Percentiles rank a stretch among this genome's conserved stretches.
phyloP scores from a whole-genome alignment of 768 basidiomycete genomes.

The Auricularia sp. region DNA sequence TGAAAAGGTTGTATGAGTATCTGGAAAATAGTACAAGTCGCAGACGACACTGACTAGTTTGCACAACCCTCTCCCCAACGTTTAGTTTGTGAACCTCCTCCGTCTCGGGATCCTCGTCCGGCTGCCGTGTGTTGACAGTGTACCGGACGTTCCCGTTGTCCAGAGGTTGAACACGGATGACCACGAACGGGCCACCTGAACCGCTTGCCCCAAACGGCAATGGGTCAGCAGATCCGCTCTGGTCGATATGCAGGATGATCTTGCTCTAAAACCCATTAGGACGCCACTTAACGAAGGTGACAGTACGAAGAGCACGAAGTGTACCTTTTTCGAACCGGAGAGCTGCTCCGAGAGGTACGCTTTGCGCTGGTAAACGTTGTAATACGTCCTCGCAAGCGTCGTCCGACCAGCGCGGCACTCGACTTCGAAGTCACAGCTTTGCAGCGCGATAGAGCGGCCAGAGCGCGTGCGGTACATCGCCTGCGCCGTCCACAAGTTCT shows the following conservation, averaged over 20 bases:
- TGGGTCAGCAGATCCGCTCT: constrained; percentile 61
- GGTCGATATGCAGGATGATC: constrained; percentile 80
- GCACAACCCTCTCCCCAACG: constrained; percentile 64
- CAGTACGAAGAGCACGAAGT: constrained; percentile 2
- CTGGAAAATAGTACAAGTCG: no score
- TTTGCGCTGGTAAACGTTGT: constrained; percentile 77
- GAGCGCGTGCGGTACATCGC: constrained; percentile 64
- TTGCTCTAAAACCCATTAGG: constrained; percentile 49
- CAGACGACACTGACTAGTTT: constrained; percentile 36
- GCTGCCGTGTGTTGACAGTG: constrained; percentile 61
- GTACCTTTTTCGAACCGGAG: constrained; percentile 50
- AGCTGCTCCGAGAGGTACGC: constrained; percentile 60
- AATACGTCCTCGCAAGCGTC: constrained; percentile 72
- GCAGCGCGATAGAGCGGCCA: constrained; percentile 64
- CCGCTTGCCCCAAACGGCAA: constrained; percentile 62
- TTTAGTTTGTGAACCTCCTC: constrained; percentile 72
- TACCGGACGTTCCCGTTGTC: constrained; percentile 75
- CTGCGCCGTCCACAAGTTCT: constrained; percentile 84
- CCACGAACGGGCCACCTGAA: constrained; percentile 53
- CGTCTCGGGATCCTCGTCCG: constrained; percentile 56
- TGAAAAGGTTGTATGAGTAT: no score
- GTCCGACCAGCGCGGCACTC: constrained; percentile 51
- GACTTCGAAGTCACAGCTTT: constrained; percentile 66
- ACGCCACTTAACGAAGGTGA: constrained; percentile 1
- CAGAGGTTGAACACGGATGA: constrained; percentile 75